Conservation (phyloP, 2,329 filamentous ascomycete species). For the Calonectria fujianensis region DNA sequence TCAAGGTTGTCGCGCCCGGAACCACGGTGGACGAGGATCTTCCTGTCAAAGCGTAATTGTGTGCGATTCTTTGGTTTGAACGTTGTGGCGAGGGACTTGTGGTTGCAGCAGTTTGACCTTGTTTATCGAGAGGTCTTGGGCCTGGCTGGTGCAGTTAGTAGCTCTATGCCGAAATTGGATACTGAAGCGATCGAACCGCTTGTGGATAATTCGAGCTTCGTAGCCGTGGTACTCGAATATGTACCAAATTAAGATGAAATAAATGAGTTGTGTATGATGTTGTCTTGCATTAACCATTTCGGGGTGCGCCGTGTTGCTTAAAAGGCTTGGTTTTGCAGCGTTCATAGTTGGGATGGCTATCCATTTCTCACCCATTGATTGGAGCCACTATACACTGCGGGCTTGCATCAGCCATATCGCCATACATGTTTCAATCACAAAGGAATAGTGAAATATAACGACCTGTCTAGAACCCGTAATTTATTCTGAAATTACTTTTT, state of each 20-base stretch:
- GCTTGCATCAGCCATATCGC: too few species aligned
- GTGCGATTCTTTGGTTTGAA: background rate
- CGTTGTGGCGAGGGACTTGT: background rate
- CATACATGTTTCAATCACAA: too few species aligned
- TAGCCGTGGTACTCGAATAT: background rate
- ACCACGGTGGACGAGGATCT: background rate
- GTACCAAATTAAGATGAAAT: background rate
- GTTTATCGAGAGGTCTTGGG: background rate
- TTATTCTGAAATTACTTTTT: too few species aligned
- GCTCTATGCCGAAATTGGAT: conserved; percentile 1
- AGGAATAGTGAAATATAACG: too few species aligned
- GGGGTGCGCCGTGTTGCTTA: too few species aligned
- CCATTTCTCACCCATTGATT: too few species aligned
- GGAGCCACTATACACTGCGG: too few species aligned
- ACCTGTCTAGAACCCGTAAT: too few species aligned
- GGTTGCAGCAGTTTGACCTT: background rate
- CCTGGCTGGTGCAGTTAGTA: background rate
- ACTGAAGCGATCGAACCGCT: background rate
- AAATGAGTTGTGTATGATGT: background rate
- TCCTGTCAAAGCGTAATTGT: background rate
- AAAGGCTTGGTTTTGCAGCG: too few species aligned
- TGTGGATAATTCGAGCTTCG: background rate
- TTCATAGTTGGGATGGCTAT: too few species aligned
- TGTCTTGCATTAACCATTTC: background rate
- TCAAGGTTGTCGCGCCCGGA: conserved; percentile 59